These are phyloP conservation scores for Zalaria obscura DNA, from an alignment of 2,329 filamentous ascomycete genomes.

Conservation along the genomic window DNA sequence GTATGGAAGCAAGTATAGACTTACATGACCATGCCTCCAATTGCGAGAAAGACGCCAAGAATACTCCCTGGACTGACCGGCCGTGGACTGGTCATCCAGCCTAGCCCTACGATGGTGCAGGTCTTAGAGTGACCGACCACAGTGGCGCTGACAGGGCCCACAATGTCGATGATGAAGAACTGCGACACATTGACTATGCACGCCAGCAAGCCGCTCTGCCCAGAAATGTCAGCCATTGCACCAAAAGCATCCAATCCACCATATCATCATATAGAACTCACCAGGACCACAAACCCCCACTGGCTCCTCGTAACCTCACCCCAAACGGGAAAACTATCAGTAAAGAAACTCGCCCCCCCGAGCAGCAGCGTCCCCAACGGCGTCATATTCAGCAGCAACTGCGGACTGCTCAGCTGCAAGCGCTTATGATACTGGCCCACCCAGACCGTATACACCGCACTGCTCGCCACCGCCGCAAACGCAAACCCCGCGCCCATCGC, in stretches of 20 bases:
- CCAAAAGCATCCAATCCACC: background rate
- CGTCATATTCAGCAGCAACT: slow-evolving; percentile 55
- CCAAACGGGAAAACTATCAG: slow-evolving; percentile 48
- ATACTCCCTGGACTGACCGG: slow-evolving; percentile 14
- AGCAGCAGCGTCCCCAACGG: slow-evolving; percentile 48
- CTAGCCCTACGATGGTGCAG: slow-evolving; percentile 16
- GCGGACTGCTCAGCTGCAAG: slow-evolving; percentile 53
- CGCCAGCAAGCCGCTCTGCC: slow-evolving; percentile 43
- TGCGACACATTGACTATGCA: slow-evolving; percentile 43
- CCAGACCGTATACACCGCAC: slow-evolving; percentile 55
- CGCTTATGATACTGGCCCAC: slow-evolving; percentile 52
- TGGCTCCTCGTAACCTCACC: slow-evolving; percentile 27
- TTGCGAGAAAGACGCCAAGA: slow-evolving; percentile 15
- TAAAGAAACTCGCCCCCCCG: slow-evolving; percentile 51
- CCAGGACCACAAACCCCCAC: slow-evolving; percentile 39
- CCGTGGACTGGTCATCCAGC: slow-evolving; percentile 15
- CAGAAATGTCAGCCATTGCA: background rate
- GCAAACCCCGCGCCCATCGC: slow-evolving; percentile 49
- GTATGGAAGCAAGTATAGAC: slow-evolving; percentile 2
- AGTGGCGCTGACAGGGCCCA: slow-evolving; percentile 18
- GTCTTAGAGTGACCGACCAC: slow-evolving; percentile 22
- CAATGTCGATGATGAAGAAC: slow-evolving; percentile 19
- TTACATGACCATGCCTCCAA: slow-evolving; percentile 18
- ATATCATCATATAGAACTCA: slow-evolving; percentile 18
- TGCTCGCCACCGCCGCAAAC: slow-evolving; percentile 48